Evolutionary conservation across 371 early-diverging fungal species (phyloP).

Genomic region (Actinomucor elegans): DNA sequence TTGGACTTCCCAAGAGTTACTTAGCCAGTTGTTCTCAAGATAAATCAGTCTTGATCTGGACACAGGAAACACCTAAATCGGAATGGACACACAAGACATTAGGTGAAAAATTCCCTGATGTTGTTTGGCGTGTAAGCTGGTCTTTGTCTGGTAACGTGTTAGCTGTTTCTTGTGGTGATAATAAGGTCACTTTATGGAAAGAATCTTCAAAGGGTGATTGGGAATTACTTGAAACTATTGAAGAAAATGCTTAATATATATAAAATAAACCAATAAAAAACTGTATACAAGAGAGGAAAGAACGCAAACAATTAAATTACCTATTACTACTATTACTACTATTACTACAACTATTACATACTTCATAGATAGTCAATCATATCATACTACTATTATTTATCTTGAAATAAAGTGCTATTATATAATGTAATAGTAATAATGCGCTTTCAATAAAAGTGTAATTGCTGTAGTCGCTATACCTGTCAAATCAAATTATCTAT

Average conservation of each 20-base stretch:
- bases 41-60: slow-evolving; percentile 95
- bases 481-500: too few relatives aligned
- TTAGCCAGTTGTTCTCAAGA: slow-evolving; percentile 96
- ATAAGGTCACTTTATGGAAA: slow-evolving; percentile 95
- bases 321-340: too few relatives aligned
- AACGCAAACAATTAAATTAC: too few relatives aligned
- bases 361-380: too few relatives aligned
- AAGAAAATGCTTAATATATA: slow-evolving; percentile 60
- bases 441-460: too few relatives aligned
- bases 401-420: too few relatives aligned
- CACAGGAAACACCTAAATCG: slow-evolving; percentile 71
- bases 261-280: neutral
- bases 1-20: slow-evolving; percentile 87
- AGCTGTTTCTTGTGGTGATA: slow-evolving; percentile 95
- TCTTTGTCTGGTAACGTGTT: slow-evolving; percentile 92
- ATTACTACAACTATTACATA: too few relatives aligned
- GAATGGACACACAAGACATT: slow-evolving; percentile 78
- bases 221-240: slow-evolving; percentile 78
- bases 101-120: slow-evolving; percentile 90
- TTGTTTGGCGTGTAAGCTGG: slow-evolving; percentile 94
- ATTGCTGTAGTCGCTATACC: too few relatives aligned
- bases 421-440: too few relatives aligned
- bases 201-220: slow-evolving; percentile 91
- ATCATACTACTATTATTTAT: too few relatives aligned
- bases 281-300: too few relatives aligned